Evolutionary conservation across 192 early-diverging fungal species (phyloP).

Genomic region (Coemansia sp.): DNA sequence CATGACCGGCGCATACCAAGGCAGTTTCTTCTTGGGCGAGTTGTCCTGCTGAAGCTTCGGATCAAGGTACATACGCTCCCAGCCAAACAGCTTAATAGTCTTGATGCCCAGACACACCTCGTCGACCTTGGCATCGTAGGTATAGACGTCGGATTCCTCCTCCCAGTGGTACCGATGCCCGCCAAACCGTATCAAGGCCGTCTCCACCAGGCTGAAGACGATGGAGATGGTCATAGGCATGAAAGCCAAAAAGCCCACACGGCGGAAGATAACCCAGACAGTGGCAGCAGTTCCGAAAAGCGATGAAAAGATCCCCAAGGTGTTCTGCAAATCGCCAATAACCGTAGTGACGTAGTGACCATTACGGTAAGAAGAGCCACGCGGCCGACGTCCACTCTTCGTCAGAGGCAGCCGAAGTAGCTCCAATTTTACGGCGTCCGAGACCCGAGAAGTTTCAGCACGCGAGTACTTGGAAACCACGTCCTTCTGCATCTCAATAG

Average conservation of each 20-base stretch:
- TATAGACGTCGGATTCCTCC: not conserved
- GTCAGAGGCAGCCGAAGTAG: conserved; percentile 33
- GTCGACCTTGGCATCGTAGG: conserved; percentile 14
- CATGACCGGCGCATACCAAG: conserved; percentile 43
- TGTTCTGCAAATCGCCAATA: conserved; percentile 2
- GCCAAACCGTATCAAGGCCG: conserved; percentile 11
- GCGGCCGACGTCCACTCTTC: conserved; percentile 12
- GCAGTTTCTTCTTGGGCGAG: conserved; percentile 5
- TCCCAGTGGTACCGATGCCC: conserved; percentile 27
- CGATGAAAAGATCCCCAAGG: not conserved
- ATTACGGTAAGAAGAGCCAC: not conserved
- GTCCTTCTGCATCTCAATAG: not conserved
- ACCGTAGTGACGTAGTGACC: not conserved
- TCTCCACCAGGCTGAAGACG: not conserved
- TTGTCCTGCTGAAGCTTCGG: conserved; percentile 17
- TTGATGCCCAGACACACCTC: conserved; percentile 35
- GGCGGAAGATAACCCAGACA: conserved; percentile 22
- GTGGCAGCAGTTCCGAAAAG: conserved; percentile 1
- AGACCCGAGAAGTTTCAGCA: conserved; percentile 14
- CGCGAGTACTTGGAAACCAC: not conserved
- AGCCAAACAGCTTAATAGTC: conserved; percentile 51
- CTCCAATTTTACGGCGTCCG: conserved; percentile 30
- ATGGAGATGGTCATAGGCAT: conserved; percentile 21
- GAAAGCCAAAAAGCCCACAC: conserved; percentile 29
- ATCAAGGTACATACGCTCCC: conserved; percentile 48